Evolutionary conservation across 1,284 basidiomycete genomes (phyloP).

Genomic region (Inonotus obliquus): DNA sequence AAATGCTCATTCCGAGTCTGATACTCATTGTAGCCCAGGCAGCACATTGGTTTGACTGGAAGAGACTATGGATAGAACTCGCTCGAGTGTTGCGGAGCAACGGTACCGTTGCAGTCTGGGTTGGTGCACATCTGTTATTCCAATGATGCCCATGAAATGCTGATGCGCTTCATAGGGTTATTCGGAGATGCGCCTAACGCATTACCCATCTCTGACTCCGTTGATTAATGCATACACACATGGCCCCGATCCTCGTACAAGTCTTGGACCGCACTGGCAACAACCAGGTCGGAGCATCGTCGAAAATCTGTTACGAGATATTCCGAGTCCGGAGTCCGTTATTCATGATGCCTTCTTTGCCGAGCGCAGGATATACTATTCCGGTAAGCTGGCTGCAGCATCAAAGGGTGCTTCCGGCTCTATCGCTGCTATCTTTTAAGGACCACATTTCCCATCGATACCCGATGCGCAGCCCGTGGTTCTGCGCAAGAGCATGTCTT

Average conservation of each 20-base stretch:
- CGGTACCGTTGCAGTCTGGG: slow-evolving; percentile 78
- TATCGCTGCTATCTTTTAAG: slow-evolving; percentile 23
- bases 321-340: slow-evolving; percentile 52
- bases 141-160: background rate
- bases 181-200: slow-evolving; percentile 69
- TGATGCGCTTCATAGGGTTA: slow-evolving; percentile 50
- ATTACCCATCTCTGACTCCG: slow-evolving; percentile 51
- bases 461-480: slow-evolving; percentile 46
- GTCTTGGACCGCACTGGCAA: slow-evolving; percentile 74
- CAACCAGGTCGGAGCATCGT: slow-evolving; percentile 77
- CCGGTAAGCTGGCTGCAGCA: slow-evolving; percentile 33
- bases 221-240: slow-evolving; percentile 60
- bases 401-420: background rate
- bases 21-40: slow-evolving; percentile 57
- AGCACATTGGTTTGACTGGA: slow-evolving; percentile 85
- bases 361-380: slow-evolving; percentile 51
- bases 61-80: slow-evolving; percentile 65
- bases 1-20: background rate
- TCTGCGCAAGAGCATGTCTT: slow-evolving; percentile 57
- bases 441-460: slow-evolving; percentile 40
- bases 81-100: slow-evolving; percentile 57
- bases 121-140: slow-evolving; percentile 30
- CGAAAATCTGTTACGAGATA: slow-evolving; percentile 62
- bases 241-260: slow-evolving; percentile 46
- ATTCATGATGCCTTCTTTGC: slow-evolving; percentile 34